Evolutionary conservation across 208 protist species (phyloP).

Genomic region (Crithidia acanthocephali): DNA sequence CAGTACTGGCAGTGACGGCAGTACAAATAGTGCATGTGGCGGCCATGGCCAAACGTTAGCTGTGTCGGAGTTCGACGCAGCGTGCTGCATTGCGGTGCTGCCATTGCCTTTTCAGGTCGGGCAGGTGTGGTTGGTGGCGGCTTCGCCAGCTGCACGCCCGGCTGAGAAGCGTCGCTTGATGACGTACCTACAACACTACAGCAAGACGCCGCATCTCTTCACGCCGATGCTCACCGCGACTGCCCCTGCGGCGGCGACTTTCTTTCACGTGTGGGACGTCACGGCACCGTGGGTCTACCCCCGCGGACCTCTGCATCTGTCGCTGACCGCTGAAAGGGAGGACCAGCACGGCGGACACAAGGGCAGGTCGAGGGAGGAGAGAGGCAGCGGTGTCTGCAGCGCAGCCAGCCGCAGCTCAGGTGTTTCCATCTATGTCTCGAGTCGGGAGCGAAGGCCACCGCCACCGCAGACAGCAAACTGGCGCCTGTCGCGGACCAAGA

Average conservation of each 20-base stretch:
- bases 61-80: background rate
- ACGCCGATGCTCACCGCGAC: constrained; percentile 7
- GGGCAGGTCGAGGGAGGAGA: background rate
- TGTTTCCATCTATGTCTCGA: background rate
- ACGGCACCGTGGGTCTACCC: constrained; percentile 20
- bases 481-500: background rate
- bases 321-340: background rate
- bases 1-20: background rate
- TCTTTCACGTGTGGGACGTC: constrained; percentile 24
- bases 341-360: background rate
- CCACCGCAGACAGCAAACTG: background rate
- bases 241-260: background rate
- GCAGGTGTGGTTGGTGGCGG: background rate
- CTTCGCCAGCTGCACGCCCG: background rate
- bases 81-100: background rate
- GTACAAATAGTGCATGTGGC: background rate
- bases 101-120: constrained; percentile 13
- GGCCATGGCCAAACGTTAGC: background rate
- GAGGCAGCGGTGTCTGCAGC: background rate
- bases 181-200: background rate
- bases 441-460: background rate
- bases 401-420: no score
- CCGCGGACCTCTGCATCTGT: background rate
- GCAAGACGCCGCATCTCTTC: background rate
- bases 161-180: background rate